Base-by-base conservation (phyloP, 2,329 filamentous ascomycete genomes). In the Sporothrix pallida region DNA sequence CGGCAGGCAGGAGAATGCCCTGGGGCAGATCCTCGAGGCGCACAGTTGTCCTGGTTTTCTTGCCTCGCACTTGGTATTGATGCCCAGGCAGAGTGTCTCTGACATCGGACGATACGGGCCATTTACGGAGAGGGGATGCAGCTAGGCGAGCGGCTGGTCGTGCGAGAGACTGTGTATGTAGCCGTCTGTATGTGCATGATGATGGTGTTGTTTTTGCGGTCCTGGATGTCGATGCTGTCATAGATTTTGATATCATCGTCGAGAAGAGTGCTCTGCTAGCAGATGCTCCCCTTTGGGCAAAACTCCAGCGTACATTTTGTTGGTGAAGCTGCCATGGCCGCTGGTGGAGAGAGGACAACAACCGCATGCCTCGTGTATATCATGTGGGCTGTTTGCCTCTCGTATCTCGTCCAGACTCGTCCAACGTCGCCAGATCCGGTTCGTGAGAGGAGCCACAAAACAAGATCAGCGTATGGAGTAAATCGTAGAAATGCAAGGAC, bases 21-120 rank as follows among this genome's bases (percentile, higher is more conserved):
- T 91, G 89, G 5, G 87, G 87, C 46, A 91, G 82, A 70, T 90
- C 88, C 10, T 86, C 84, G 4, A 90, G 82, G 74, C 82, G 87
- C 76, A 90, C 77, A 1, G 85, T 85, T 2, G 86, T 85, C 78
- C 80, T 86, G 5, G 86, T 88, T 81, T 87, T 89, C 79, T 87
- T 89, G 74, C 86, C 85, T 78, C 87, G 83, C 54, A 77, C 75
- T 52, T 82, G 81, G 48, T 60, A 54, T 46, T 17, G 44, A 17
- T 65, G 50, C 71, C 9, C 9, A 13, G 12, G n/a, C 10, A 37
- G 31, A 37, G 31, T 37, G 31, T 37, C 31, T 37, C 26, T 17
- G 70, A 63, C 52, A 44, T 44, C 44, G 10, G 23, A 37, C 52
- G 17, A 65, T 54, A 9, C 2, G n/a, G 17, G 50, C 63, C 31